Evolutionary conservation across 1,284 basidiomycete species (phyloP).

Genomic region (Cerioporus squamosus): DNA sequence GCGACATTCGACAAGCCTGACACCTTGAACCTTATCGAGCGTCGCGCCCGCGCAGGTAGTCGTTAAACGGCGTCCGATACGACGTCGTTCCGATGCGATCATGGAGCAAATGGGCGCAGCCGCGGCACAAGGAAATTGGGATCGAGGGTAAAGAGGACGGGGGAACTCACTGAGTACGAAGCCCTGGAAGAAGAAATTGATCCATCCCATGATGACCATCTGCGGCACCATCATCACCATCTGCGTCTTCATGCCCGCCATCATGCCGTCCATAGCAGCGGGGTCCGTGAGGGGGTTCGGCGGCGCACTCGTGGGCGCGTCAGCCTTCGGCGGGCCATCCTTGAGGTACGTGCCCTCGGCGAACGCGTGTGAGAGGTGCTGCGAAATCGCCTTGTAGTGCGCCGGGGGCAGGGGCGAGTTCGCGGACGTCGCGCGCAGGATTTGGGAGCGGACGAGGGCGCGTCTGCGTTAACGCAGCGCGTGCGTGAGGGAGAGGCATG

Average conservation of each 20-base stretch:
- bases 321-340: conserved; percentile 72
- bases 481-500: conserved; percentile 8
- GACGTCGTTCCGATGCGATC: no score
- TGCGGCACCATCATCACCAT: conserved; percentile 98
- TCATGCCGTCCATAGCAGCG: conserved; percentile 96
- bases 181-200: conserved; percentile 99
- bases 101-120: no score
- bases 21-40: not conserved
- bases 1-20: no score
- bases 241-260: conserved; percentile 99
- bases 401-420: conserved; percentile 80
- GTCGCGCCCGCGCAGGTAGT: not conserved
- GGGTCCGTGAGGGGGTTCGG: conserved; percentile 87
- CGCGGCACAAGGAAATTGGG: no score
- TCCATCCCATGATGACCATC: conserved; percentile 99
- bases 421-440: conserved; percentile 81
- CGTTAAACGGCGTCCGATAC: no score
- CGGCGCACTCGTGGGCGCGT: conserved; percentile 57
- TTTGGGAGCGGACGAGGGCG: conserved; percentile 80
- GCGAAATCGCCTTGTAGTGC: conserved; percentile 79
- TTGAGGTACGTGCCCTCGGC: conserved; percentile 83
- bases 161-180: conserved; percentile 89
- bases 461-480: conserved; percentile 56
- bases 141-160: no score
- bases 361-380: conserved; percentile 73